phyloP scores from a whole-genome alignment of 345 rosid species.

The Eucalyptus paniculata region DNA sequence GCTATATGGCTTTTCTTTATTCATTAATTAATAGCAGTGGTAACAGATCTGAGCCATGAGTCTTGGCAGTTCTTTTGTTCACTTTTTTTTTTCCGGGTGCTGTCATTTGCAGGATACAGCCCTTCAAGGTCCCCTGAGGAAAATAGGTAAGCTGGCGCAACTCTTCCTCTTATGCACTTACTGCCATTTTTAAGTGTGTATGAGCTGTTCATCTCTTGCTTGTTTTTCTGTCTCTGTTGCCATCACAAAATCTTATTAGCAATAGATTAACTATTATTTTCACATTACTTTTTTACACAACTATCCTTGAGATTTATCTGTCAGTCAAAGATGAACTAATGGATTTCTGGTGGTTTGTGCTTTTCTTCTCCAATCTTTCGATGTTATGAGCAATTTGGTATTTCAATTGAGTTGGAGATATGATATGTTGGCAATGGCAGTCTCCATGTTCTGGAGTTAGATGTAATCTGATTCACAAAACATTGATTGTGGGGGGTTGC shows the following conservation, averaged over 20 bases:
- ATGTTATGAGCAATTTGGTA: neutral
- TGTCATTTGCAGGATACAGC: conserved; percentile 46
- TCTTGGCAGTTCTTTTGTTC: neutral
- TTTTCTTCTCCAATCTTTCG: neutral
- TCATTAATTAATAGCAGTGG: neutral
- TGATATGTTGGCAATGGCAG: neutral
- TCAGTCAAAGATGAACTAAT: neutral
- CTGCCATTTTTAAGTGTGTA: neutral
- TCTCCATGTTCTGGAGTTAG: neutral
- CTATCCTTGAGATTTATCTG: neutral
- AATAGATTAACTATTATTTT: neutral
- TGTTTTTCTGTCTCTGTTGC: neutral
- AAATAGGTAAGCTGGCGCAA: conserved; percentile 27
- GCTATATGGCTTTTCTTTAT: neutral
- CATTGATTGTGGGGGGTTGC: neutral
- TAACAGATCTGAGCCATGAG: neutral
- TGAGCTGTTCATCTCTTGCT: neutral
- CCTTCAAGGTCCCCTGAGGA: conserved; percentile 41
- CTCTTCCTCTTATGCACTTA: neutral
- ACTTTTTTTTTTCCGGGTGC: neutral
- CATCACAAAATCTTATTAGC: neutral
- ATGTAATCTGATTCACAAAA: neutral
- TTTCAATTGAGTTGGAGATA: neutral
- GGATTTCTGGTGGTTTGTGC: neutral
- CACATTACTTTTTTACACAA: neutral